These are phyloP conservation scores for Limonium bicolor DNA, from an alignment of 148 eudicot species.

Conservation along the genomic window DNA sequence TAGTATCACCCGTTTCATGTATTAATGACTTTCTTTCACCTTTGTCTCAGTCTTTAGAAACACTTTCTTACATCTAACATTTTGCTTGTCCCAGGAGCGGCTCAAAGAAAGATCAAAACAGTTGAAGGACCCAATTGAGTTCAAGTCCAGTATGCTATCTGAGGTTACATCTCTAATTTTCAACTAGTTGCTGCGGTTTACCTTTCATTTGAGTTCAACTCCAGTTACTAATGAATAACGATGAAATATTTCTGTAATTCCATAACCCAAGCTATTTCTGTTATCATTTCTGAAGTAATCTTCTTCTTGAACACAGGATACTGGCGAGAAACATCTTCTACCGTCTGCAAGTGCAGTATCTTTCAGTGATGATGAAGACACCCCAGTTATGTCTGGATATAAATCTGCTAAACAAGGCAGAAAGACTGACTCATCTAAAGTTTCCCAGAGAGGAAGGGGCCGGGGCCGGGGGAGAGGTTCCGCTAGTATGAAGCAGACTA, in stretches of 20 bases:
- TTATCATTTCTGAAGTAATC: not conserved
- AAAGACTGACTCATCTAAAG: conserved; percentile 37
- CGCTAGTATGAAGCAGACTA: conserved; percentile 68
- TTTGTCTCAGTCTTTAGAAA: no score
- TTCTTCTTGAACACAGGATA: conserved; percentile 17
- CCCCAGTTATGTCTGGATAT: conserved; percentile 22
- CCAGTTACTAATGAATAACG: not conserved
- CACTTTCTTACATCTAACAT: no score
- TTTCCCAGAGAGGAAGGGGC: conserved; percentile 62
- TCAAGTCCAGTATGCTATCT: conserved; percentile 41
- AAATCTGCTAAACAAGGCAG: conserved; percentile 38
- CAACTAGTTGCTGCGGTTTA: no score
- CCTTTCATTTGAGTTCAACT: not conserved
- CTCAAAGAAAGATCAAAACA: conserved; percentile 51
- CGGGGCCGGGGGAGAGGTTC: conserved; percentile 66
- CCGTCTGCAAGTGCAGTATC: conserved; percentile 52
- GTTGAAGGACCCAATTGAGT: conserved; percentile 30
- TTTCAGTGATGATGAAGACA: conserved; percentile 88
- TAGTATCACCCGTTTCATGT: no score
- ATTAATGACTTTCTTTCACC: no score
- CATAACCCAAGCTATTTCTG: not conserved
- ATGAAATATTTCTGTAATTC: not conserved
- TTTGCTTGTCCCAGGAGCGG: conserved; percentile 41
- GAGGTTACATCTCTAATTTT: conserved; percentile 28
- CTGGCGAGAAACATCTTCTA: conserved; percentile 25